These are phyloP conservation scores for Fusarium penzigii DNA, from an alignment of 2,329 filamentous ascomycete genomes.

Conservation along the genomic window DNA sequence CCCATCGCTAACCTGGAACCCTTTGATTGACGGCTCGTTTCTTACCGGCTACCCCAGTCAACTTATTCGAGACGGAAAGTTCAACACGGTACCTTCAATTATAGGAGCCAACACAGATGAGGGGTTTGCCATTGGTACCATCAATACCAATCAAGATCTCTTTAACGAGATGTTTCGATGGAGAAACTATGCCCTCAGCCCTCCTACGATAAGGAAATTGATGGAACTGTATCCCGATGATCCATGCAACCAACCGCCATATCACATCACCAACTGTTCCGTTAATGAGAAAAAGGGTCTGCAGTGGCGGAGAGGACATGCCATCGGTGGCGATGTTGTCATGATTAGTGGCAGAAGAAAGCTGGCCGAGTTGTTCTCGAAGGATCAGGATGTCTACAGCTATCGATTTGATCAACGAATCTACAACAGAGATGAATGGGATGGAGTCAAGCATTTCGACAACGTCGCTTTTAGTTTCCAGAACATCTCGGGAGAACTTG, in stretches of 20 bases:
- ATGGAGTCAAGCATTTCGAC: conserved; percentile 48
- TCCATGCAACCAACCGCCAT: conserved; percentile 47
- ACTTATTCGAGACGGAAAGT: conserved; percentile 43
- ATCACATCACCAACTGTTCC: conserved; percentile 24
- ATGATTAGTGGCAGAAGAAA: conserved; percentile 50
- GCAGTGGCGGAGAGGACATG: conserved; percentile 46
- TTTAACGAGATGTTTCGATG: conserved; percentile 37
- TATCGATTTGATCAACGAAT: conserved; percentile 52
- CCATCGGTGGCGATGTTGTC: conserved; percentile 49
- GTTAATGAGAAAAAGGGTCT: conserved; percentile 31
- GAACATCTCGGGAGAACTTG: conserved; percentile 49
- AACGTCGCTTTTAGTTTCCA: conserved; percentile 54
- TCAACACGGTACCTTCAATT: conserved; percentile 45
- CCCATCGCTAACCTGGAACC: conserved; percentile 42
- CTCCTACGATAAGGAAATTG: conserved; percentile 43
- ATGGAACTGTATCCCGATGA: conserved; percentile 51
- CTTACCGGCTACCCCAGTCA: conserved; percentile 49
- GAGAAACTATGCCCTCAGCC: conserved; percentile 47
- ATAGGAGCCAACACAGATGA: conserved; percentile 53
- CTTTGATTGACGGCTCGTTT: conserved; percentile 49
- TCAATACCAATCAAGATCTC: conserved; percentile 45
- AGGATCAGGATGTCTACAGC: conserved; percentile 41
- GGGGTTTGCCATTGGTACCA: conserved; percentile 41
- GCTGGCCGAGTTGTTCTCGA: conserved; percentile 44
- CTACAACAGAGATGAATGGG: conserved; percentile 42